Evolutionary conservation across 1,284 basidiomycete genomes (phyloP).

Genomic region (Xanthoconium separans): DNA sequence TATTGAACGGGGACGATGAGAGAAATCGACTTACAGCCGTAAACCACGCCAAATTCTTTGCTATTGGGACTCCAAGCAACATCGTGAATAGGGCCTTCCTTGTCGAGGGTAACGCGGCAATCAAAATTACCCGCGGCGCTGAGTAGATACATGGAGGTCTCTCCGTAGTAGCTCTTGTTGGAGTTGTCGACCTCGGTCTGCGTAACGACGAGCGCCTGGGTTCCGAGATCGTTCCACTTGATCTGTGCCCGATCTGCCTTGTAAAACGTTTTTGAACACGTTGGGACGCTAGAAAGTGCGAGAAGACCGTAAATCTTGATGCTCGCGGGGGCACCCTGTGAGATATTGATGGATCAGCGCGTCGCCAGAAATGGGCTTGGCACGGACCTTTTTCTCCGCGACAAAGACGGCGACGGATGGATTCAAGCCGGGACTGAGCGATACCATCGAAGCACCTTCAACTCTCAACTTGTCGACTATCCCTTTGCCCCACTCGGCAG

Average conservation of each 20-base stretch:
- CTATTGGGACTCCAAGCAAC: constrained; percentile 97
- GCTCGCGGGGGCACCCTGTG: constrained; percentile 85
- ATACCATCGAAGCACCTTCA: constrained; percentile 76
- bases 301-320: constrained; percentile 84
- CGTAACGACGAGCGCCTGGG: constrained; percentile 84
- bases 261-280: constrained; percentile 89
- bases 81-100: constrained; percentile 97
- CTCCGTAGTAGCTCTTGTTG: constrained; percentile 98
- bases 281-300: constrained; percentile 56
- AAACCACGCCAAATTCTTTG: constrained; percentile 94
- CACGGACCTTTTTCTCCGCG: constrained; percentile 83
- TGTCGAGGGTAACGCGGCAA: constrained; percentile 89
- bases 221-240: constrained; percentile 96
- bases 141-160: constrained; percentile 93
- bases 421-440: constrained; percentile 80
- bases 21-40: constrained; percentile 76
- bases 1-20: not conserved
- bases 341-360: constrained; percentile 1
- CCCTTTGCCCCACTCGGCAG: constrained; percentile 76
- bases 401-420: constrained; percentile 88
- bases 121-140: constrained; percentile 96
- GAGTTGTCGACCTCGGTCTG: constrained; percentile 97
- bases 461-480: constrained; percentile 80
- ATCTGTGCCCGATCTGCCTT: constrained; percentile 93
- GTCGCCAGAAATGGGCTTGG: not conserved